Evolutionary conservation across 805 yeast species (phyloP), one percentile per base, ranked within the genome.

Genomic region (Starmerella bombi): DNA sequence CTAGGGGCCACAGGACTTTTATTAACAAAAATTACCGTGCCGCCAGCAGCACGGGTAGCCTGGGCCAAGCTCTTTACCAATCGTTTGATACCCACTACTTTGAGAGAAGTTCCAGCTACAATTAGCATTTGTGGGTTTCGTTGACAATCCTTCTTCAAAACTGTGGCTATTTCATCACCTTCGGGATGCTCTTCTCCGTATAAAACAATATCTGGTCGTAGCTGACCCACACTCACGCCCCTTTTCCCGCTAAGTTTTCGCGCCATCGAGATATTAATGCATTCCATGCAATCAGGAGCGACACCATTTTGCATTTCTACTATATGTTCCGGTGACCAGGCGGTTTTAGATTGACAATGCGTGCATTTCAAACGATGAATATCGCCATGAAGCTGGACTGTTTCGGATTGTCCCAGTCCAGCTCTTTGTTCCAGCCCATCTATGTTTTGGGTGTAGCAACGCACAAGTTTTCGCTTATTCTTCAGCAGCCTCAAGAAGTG

Each of bases 181-280:
- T 75, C 74, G 1, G 95, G 95, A 59, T 88, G 97, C 52, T 85
- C 77, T 56, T 88, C 97, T 2, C 96, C 96, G 58, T 88, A 88
- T 18, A 88, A 66, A 1, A 88, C 94, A 43, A 88, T 85, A 52
- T 80, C 80, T 4, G 98, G 98, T 42, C 95, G 68, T 33, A 91
- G 62, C 20, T 74, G 60, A 0, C 98, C 98, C 4, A 78, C 72
- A 0, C 82, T 78, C 1, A 80, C 74, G 7, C 71, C 57, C 41
- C 98, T 61, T 58, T 85, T 85, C 3, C 97, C 97, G 15, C 66
- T 59, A 42, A 64, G 65, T 12, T 70, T 62, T 35, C 94, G 65
- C 36, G 70, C 71, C 40, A 69, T 63, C 45, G 71, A 76, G 28
- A 66, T 64, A 9, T 66, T 68, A 35, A 69, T 59, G 58, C 98